phyloP scores from a whole-genome alignment of 2,329 filamentous ascomycete genomes.

The Eurotiales sp. region DNA sequence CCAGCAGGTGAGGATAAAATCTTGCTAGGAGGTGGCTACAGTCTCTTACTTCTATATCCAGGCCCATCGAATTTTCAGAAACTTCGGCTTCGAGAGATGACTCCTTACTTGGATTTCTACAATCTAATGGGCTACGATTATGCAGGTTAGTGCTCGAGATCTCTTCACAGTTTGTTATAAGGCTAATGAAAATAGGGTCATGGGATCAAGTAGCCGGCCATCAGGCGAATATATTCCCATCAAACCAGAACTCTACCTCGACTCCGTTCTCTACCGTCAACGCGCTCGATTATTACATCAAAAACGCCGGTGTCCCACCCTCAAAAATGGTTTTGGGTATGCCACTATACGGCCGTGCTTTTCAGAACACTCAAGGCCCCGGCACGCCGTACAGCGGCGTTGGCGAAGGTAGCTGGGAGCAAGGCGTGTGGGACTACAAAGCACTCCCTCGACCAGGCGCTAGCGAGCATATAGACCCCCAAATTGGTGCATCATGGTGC shows the following conservation, averaged over 20 bases:
- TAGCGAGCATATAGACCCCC: constrained; percentile 60
- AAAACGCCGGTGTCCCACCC: constrained; percentile 56
- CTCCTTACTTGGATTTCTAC: constrained; percentile 50
- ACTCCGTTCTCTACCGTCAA: constrained; percentile 75
- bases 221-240: constrained; percentile 73
- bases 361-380: constrained; percentile 72
- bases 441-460: constrained; percentile 67
- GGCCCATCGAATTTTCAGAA: constrained; percentile 20
- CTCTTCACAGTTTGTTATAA: not conserved
- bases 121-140: constrained; percentile 32
- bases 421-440: constrained; percentile 85
- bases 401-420: constrained; percentile 74
- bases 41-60: constrained; percentile 33
- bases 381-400: constrained; percentile 69
- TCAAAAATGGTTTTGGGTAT: constrained; percentile 85
- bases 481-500: constrained; percentile 69
- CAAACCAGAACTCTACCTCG: constrained; percentile 52
- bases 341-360: constrained; percentile 90
- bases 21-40: not conserved
- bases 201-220: constrained; percentile 67
- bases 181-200: constrained; percentile 11
- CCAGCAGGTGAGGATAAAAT: constrained; percentile 36
- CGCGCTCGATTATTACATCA: constrained; percentile 68
- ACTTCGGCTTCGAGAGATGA: constrained; percentile 43
- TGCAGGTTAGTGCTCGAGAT: constrained; percentile 8